Evolutionary conservation across 2,329 filamentous ascomycete species (phyloP).

Genomic region (Aspergillus fumigatus): DNA sequence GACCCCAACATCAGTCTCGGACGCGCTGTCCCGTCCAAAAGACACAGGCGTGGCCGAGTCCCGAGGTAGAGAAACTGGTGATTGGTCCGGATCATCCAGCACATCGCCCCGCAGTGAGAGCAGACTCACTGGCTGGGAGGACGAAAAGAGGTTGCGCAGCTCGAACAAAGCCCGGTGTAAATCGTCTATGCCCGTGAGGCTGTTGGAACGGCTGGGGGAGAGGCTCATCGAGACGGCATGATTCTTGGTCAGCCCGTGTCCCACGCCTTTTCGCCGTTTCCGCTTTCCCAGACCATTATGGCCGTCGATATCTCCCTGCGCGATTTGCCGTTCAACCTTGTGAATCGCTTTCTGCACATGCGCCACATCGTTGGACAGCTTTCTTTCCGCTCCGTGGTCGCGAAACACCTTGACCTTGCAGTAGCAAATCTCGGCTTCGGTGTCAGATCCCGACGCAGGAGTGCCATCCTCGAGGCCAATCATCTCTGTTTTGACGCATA

Average conservation of each 20-base stretch:
- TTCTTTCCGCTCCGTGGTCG: conserved; percentile 85
- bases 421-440: conserved; percentile 59
- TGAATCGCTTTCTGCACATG: conserved; percentile 93
- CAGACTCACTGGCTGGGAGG: conserved; percentile 29
- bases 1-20: neutral
- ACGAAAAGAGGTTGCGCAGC: conserved; percentile 35
- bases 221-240: conserved; percentile 14
- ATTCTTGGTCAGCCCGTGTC: neutral
- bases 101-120: conserved; percentile 31
- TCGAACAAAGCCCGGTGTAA: conserved; percentile 30
- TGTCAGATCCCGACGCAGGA: neutral
- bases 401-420: conserved; percentile 93
- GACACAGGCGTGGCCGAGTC: conserved; percentile 15
- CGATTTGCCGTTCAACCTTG: conserved; percentile 85
- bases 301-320: conserved; percentile 60
- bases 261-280: conserved; percentile 52
- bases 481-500: conserved; percentile 79
- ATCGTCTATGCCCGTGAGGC: conserved; percentile 65
- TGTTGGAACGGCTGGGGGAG: conserved; percentile 41
- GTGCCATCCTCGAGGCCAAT: conserved; percentile 45
- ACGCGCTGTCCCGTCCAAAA: neutral
- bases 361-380: conserved; percentile 82
- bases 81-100: conserved; percentile 35
- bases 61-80: conserved; percentile 27
- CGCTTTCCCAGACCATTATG: conserved; percentile 48